Conservation (phyloP, 208 protist species). For the Dictyostelium gargantuum region DNA sequence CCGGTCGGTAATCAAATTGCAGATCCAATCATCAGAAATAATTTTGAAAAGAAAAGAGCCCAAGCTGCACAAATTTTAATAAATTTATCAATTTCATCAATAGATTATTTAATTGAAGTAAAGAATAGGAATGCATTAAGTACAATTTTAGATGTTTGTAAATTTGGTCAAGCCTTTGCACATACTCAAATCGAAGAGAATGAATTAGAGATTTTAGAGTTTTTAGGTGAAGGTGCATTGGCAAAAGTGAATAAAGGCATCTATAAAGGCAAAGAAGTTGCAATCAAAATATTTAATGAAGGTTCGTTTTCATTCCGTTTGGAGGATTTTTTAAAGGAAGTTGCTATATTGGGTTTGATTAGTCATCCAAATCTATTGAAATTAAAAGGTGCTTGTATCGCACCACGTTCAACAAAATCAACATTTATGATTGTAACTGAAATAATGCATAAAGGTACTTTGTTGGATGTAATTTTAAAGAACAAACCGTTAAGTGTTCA, state of each 20-base stretch:
- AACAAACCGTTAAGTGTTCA: neutral
- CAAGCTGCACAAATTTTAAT: conserved; percentile 50
- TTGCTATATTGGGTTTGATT: conserved; percentile 29
- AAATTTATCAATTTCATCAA: neutral
- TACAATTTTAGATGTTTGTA: conserved; percentile 38
- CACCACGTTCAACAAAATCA: neutral
- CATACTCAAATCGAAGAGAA: conserved; percentile 46
- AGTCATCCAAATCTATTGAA: conserved; percentile 53
- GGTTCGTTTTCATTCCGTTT: conserved; percentile 22
- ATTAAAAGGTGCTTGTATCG: conserved; percentile 53
- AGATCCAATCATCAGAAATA: neutral
- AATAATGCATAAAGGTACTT: conserved; percentile 55
- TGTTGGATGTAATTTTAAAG: conserved; percentile 13
- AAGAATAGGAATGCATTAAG: neutral
- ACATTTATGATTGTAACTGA: conserved; percentile 62
- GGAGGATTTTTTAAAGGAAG: conserved; percentile 56
- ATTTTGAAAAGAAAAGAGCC: neutral
- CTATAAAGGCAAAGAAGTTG: conserved; percentile 53
- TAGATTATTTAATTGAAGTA: neutral
- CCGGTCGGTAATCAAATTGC: neutral
- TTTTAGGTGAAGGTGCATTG: conserved; percentile 38
- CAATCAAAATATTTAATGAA: conserved; percentile 52
- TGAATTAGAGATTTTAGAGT: conserved; percentile 8
- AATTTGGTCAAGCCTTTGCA: conserved; percentile 5
- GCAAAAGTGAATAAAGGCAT: neutral